A percentile compares a stretch with the other conserved stretches of the same genome.
Evolutionary conservation across 768 basidiomycete species (phyloP).

Genomic region (Crucibulum laeve): DNA sequence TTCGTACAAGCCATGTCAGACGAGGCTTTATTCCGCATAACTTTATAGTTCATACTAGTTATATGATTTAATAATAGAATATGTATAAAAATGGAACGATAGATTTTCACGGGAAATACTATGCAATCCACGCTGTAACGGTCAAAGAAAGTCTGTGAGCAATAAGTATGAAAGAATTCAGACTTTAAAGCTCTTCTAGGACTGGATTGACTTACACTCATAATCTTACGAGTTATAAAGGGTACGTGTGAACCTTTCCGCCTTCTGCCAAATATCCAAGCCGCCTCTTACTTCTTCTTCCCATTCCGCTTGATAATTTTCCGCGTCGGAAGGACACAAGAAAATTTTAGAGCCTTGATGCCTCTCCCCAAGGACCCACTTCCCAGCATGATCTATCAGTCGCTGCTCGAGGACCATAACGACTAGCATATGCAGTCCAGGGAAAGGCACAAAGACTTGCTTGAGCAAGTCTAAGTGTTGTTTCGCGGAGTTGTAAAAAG

Average conservation of each 20-base stretch:
- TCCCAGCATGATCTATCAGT: constrained; percentile 5
- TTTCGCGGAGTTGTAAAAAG: constrained; percentile 10
- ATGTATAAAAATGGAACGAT: no score
- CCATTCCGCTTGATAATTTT: constrained; percentile 16
- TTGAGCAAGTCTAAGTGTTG: constrained; percentile 10
- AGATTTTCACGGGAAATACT: no score
- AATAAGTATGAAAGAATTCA: no score
- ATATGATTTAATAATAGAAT: no score
- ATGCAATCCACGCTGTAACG: no score
- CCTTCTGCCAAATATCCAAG: constrained; percentile 19
- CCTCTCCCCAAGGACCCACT: constrained; percentile 10
- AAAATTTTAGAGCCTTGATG: constrained; percentile 6
- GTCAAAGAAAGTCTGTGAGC: no score
- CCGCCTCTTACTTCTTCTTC: constrained; percentile 20
- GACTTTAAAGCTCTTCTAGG: no score
- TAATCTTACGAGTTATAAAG: no score
- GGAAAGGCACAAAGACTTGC: constrained; percentile 8
- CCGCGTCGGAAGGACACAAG: constrained; percentile 7
- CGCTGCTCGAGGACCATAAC: constrained; percentile 8
- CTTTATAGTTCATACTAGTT: no score
- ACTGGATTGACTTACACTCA: no score
- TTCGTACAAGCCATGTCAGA: no score
- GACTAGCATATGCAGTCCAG: constrained; percentile 13
- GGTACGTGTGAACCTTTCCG: constrained; percentile 12
- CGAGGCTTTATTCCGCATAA: no score